Percentiles rank a stretch among this genome's conserved stretches.
phyloP scores from a whole-genome alignment of 352 stramenopile species.

The Pythium volutum region DNA sequence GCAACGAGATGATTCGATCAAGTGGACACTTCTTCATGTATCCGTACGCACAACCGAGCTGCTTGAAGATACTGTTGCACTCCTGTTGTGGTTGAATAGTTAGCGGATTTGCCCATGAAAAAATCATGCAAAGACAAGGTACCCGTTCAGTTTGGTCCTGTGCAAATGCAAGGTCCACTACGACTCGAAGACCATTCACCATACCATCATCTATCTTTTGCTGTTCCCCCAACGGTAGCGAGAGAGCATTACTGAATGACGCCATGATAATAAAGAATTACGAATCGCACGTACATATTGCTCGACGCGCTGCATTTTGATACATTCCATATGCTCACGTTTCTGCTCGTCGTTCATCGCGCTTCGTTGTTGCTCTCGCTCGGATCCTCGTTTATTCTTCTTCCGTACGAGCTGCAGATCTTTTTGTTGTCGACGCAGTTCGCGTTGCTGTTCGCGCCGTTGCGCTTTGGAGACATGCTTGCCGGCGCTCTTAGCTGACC shows the following conservation, averaged over 20 bases:
- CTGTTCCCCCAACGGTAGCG: constrained; percentile 21
- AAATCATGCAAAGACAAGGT: background rate
- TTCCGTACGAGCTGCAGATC: constrained; percentile 13
- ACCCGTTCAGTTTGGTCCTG: constrained; percentile 45
- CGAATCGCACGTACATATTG: constrained; percentile 53
- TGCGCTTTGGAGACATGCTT: constrained; percentile 2
- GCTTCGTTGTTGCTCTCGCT: constrained; percentile 1
- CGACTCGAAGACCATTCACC: constrained; percentile 41
- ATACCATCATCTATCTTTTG: constrained; percentile 66
- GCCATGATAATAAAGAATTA: background rate
- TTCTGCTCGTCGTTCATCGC: constrained; percentile 43
- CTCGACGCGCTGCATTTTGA: constrained; percentile 72
- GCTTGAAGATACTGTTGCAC: constrained; percentile 76
- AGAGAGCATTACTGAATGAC: background rate
- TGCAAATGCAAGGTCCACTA: constrained; percentile 69
- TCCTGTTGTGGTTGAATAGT: constrained; percentile 34
- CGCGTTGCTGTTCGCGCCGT: constrained; percentile 16
- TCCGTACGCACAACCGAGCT: constrained; percentile 72
- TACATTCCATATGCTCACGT: constrained; percentile 45
- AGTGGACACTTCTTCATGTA: constrained; percentile 73
- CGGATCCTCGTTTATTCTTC: constrained; percentile 3
- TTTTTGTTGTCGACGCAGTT: constrained; percentile 15
- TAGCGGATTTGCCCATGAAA: background rate
- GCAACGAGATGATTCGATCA: constrained; percentile 57
- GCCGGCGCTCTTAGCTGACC: background rate